Percentiles rank a stretch among this genome's conserved stretches.
These are phyloP conservation scores for Trichophyton mentagrophytes DNA, from an alignment of 2,329 filamentous ascomycete genomes.

Conservation along the genomic window DNA sequence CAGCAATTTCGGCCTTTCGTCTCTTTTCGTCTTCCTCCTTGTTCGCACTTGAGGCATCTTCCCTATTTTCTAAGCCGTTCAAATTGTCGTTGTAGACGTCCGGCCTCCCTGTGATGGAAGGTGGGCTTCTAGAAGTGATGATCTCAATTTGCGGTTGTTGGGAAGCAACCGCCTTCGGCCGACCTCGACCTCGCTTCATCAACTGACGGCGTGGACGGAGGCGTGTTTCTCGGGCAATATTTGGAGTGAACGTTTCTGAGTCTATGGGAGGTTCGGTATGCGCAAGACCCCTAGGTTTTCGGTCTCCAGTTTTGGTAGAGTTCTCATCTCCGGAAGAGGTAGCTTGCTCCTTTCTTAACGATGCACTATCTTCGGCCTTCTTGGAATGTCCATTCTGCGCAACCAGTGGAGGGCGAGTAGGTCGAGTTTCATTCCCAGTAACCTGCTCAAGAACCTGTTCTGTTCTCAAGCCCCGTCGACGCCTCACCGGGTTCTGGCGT, in stretches of 20 bases:
- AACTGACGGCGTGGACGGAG: background rate
- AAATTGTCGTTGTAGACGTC: background rate
- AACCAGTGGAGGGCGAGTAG: background rate
- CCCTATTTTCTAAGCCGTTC: too few relatives aligned
- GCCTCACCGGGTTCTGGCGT: background rate
- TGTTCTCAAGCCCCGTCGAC: background rate
- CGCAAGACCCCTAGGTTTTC: background rate
- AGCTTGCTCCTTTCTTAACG: background rate
- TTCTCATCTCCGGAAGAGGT: background rate
- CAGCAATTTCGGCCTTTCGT: background rate
- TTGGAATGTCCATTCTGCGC: background rate
- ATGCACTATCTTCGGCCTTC: background rate
- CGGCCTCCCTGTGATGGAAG: background rate
- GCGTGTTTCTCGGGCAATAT: background rate
- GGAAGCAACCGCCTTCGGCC: background rate
- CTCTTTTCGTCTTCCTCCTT: background rate
- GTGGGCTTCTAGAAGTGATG: background rate
- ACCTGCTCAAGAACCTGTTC: background rate
- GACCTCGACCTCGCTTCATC: background rate
- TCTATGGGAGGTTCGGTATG: background rate
- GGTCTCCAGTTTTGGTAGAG: background rate
- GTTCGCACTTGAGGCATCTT: background rate
- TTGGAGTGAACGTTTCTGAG: background rate
- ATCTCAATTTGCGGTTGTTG: background rate
- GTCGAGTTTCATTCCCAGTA: background rate